These are phyloP conservation scores for Kluyveromyces nonfermentans DNA, from an alignment of 805 yeast genomes.

Conservation along the genomic window DNA sequence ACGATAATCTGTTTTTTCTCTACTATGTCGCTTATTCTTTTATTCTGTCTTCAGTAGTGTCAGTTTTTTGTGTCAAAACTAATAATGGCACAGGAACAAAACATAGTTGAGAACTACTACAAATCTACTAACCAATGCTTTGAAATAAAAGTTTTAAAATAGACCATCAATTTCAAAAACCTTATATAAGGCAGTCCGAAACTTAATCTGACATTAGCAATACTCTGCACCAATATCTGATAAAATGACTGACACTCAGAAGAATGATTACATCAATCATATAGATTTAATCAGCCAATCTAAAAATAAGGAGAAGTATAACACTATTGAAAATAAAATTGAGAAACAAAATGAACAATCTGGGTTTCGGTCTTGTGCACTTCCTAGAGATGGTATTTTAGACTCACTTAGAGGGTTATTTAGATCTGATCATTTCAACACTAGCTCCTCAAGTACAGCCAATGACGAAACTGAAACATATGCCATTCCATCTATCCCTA, in stretches of 20 bases:
- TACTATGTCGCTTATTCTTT: neutral
- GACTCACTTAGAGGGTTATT: constrained; percentile 1
- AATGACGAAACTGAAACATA: neutral
- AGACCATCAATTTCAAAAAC: too few relatives aligned
- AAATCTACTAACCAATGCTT: neutral
- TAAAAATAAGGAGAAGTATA: too few relatives aligned
- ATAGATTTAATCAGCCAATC: too few relatives aligned
- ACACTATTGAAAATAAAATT: neutral
- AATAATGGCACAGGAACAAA: neutral
- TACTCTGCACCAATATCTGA: neutral
- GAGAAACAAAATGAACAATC: neutral
- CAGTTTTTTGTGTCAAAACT: neutral
- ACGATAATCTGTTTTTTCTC: too few relatives aligned
- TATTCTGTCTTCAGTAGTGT: neutral
- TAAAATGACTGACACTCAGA: neutral
- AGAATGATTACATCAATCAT: neutral
- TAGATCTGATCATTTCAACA: neutral
- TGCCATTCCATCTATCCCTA: neutral
- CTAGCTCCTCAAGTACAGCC: neutral
- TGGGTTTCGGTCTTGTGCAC: neutral
- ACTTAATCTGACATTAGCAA: neutral
- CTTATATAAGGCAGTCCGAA: too few relatives aligned
- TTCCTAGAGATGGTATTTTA: neutral
- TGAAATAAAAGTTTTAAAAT: too few relatives aligned
- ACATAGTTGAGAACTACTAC: neutral